Evolutionary conservation across 2,329 filamentous ascomycete genomes (phyloP), one percentile per base, ranked within the genome.

Genomic region (Aphanoascus verrucosus): DNA sequence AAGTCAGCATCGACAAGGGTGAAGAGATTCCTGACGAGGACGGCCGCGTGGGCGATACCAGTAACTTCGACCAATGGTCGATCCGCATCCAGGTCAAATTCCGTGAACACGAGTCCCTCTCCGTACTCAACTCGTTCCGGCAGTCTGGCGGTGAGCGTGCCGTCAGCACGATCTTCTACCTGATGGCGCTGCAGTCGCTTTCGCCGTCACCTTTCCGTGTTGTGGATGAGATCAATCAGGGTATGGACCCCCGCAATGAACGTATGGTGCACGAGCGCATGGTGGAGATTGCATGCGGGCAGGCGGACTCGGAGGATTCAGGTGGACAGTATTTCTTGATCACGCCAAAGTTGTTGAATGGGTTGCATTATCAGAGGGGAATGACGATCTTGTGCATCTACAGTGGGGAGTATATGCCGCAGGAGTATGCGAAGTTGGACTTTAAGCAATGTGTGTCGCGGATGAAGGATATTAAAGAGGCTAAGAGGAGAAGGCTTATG

Each of bases 211-310:
- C 93, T 1, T 98, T 98, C 79, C 88, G 93, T 50, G 91, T 98
- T 48, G 93, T 98, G 55, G 93, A 98, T 70, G 93, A 98, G 73
- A 98, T 98, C 77, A 98, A 98, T 66, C 93, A 98, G 72, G 93
- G 93, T 60, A 98, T 98, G 93, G 93, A 98, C 68, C 93, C 91
- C 42, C 84, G 93, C 63, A 98, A 98, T 70, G 93, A 98, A 72
- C 86, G 93, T 61, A 94, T 96, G 81, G 90, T 98, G 14, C 93
- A 98, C 72, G 88, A 91, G 66, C 87, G 93, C 58, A 94, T 98
- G 86, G 93, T 98, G 7, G 89, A 96, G 64, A 96, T 98, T 65
- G 93, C 93, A 42, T 97, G 93, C 69, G 67, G 65, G 6, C 60
- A 67, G 8, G 80, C 82, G 60, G 84, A 89, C 68, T 62, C 62